These are phyloP conservation scores for Trichomonas vaginalis DNA, from an alignment of 208 protist species.

Conservation along the genomic window DNA sequence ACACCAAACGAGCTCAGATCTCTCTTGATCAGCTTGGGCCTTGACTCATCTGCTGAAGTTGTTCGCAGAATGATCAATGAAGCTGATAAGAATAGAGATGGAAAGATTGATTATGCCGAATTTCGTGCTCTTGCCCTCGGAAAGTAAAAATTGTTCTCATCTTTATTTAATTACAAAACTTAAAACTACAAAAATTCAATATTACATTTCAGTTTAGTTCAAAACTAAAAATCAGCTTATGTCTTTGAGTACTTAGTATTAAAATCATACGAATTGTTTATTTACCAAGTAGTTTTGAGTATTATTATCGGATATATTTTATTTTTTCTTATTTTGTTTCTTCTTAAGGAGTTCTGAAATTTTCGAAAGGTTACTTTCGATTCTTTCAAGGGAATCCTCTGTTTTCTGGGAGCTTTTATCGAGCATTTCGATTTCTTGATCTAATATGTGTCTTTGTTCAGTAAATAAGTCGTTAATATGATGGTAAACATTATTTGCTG, in stretches of 20 bases:
- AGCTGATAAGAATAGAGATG: constrained; percentile 64
- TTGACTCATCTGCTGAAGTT: constrained; percentile 51
- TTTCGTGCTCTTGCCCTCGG: constrained; percentile 27
- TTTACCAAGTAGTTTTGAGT: too few relatives aligned
- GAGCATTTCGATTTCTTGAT: background rate
- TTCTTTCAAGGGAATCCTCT: background rate
- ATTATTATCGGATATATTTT: too few relatives aligned
- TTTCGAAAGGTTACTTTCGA: background rate
- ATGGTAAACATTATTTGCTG: background rate
- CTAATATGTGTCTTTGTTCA: background rate
- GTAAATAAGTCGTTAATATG: background rate
- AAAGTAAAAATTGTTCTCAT: background rate
- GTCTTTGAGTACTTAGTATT: too few relatives aligned
- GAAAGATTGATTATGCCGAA: constrained; percentile 89
- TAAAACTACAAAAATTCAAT: too few relatives aligned
- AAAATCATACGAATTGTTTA: too few relatives aligned
- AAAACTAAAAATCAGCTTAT: too few relatives aligned
- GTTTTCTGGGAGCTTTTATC: background rate
- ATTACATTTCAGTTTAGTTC: too few relatives aligned
- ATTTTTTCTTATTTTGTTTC: background rate
- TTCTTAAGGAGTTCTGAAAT: background rate
- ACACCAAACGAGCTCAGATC: constrained; percentile 48
- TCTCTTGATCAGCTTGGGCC: constrained; percentile 50
- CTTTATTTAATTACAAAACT: background rate
- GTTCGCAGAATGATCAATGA: constrained; percentile 53